Evolutionary conservation across 306 rosid genomes (phyloP).

Genomic region (Dalbergia oliveri): DNA sequence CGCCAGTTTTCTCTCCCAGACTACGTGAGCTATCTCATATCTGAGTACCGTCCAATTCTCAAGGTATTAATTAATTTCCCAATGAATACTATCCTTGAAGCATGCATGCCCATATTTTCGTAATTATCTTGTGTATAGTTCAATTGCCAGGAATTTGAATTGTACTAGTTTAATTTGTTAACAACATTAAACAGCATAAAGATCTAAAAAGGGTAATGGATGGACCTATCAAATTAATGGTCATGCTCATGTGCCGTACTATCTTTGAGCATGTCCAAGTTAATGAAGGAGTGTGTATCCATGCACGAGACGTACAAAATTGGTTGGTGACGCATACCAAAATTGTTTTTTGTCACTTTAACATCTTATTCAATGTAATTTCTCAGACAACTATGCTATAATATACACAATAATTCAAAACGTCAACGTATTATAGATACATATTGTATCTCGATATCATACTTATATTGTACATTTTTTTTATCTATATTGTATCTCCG

Average conservation of each 20-base stretch:
- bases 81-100: not conserved
- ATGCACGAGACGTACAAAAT: constrained; percentile 18
- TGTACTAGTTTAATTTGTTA: not conserved
- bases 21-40: constrained; percentile 70
- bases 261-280: not conserved
- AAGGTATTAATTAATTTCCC: constrained; percentile 48
- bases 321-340: constrained; percentile 14
- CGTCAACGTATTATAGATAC: too few species aligned
- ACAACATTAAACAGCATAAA: not conserved
- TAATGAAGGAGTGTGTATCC: not conserved
- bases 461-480: too few species aligned
- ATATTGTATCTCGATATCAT: too few species aligned
- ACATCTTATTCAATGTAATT: constrained; percentile 1
- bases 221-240: constrained; percentile 1
- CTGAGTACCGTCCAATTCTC: constrained; percentile 70
- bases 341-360: not conserved
- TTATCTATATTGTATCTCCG: too few species aligned
- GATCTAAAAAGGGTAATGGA: not conserved
- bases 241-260: not conserved
- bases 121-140: not conserved
- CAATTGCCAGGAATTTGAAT: constrained; percentile 10
- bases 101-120: not conserved
- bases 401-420: too few species aligned
- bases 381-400: not conserved
- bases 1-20: constrained; percentile 87